Conservation (phyloP, 495 filamentous ascomycete species). For the Clohesyomyces aquaticus region DNA sequence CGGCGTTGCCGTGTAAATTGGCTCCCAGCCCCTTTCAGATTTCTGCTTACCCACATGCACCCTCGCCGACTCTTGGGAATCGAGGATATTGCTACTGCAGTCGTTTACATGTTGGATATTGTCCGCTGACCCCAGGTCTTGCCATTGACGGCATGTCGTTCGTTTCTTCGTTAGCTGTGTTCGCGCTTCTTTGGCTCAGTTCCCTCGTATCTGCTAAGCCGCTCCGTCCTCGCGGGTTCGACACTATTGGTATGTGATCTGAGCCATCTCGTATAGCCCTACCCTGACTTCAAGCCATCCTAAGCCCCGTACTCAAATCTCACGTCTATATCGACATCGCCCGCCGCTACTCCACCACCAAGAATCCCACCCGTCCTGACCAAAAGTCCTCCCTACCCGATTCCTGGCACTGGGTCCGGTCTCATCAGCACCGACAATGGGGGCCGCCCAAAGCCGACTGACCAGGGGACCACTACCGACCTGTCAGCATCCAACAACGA, state of each 20-base stretch:
- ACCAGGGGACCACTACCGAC: constrained; percentile 3
- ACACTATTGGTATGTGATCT: constrained; percentile 19
- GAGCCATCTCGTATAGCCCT: constrained; percentile 18
- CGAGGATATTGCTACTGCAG: background rate
- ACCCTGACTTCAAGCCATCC: background rate
- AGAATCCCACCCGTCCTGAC: background rate
- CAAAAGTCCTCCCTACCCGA: constrained; percentile 1
- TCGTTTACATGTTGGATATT: constrained; percentile 13
- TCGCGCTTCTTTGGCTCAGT: constrained; percentile 12
- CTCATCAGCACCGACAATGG: background rate
- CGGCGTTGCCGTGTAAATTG: constrained; percentile 23
- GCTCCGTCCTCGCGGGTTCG: constrained; percentile 18
- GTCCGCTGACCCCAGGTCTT: background rate
- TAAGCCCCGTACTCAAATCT: constrained; percentile 20
- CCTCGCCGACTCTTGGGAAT: background rate
- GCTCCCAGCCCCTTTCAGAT: constrained; percentile 18
- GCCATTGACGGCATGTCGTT: constrained; percentile 28
- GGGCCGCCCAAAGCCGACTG: constrained; percentile 7
- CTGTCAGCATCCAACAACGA: constrained; percentile 4
- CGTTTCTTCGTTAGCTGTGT: constrained; percentile 8
- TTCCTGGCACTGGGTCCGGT: constrained; percentile 7
- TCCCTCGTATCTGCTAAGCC: constrained; percentile 1
- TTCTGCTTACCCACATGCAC: background rate
- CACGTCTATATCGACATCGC: constrained; percentile 21
- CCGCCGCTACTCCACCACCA: background rate